Evolutionary conservation across 1,284 basidiomycete species (phyloP).

Genomic region (Rhodofomes roseus): DNA sequence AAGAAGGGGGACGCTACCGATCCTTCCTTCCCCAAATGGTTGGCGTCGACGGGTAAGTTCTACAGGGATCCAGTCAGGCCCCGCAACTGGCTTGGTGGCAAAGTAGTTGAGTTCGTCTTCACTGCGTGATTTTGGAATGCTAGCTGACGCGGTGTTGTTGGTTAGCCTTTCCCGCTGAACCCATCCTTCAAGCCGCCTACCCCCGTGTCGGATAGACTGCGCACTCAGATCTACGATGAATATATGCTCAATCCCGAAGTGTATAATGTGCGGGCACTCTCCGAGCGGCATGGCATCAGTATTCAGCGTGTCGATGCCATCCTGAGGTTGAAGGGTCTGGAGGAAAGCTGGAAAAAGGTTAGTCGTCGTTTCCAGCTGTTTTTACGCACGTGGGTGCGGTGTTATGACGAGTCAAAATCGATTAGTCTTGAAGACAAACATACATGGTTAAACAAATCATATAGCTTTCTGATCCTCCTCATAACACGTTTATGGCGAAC

Average conservation of each 20-base stretch:
- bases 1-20: conserved; percentile 12
- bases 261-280: conserved; percentile 59
- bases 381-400: neutral
- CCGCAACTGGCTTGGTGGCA: conserved; percentile 54
- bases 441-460: conserved; percentile 57
- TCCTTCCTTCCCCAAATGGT: conserved; percentile 31
- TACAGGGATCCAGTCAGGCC: conserved; percentile 39
- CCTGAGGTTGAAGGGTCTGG: conserved; percentile 73
- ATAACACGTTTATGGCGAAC: neutral
- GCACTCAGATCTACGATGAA: conserved; percentile 49
- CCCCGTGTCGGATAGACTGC: conserved; percentile 63
- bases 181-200: conserved; percentile 73
- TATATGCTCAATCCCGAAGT: conserved; percentile 54
- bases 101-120: conserved; percentile 47
- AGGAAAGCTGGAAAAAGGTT: conserved; percentile 67
- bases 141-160: conserved; percentile 7
- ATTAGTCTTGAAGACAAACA: conserved; percentile 84
- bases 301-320: conserved; percentile 79
- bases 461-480: conserved; percentile 41
- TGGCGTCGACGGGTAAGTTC: conserved; percentile 31
- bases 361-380: conserved; percentile 28
- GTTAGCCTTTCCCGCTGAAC: conserved; percentile 79
- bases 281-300: conserved; percentile 58
- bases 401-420: conserved; percentile 64
- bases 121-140: neutral